A percentile compares a stretch with the other conserved stretches of the same genome.
phyloP scores from a whole-genome alignment of 2,329 filamentous ascomycete species.

The Chaetomium strumarium region DNA sequence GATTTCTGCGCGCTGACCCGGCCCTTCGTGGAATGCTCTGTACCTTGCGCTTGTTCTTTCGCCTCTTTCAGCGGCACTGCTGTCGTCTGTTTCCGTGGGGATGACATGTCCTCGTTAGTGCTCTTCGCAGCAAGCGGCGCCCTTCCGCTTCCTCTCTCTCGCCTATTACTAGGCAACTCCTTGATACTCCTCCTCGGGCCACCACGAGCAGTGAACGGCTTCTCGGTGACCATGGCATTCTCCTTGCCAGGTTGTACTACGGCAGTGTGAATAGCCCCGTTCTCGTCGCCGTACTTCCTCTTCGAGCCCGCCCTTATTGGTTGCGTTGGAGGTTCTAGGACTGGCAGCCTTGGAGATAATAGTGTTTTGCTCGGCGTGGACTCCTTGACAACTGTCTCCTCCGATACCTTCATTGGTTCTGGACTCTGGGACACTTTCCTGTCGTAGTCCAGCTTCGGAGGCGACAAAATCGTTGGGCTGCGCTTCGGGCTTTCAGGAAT shows the following conservation, averaged over 20 bases:
- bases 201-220: conserved; percentile 12
- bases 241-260: conserved; percentile 31
- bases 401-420: conserved; percentile 9
- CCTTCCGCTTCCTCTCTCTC: conserved; percentile 38
- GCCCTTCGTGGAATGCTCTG: conserved; percentile 26
- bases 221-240: conserved; percentile 23
- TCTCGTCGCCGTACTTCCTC: conserved; percentile 55
- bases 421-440: conserved; percentile 14
- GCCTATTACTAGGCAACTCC: conserved; percentile 38
- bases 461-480: conserved; percentile 5
- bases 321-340: neutral
- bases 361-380: conserved; percentile 1
- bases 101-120: conserved; percentile 53
- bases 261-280: conserved; percentile 32
- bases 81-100: conserved; percentile 48
- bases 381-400: conserved; percentile 1
- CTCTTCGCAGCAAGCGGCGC: conserved; percentile 51
- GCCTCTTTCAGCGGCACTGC: conserved; percentile 32
- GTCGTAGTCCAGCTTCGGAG: conserved; percentile 23
- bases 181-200: conserved; percentile 41
- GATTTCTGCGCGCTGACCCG: conserved; percentile 9
- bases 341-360: neutral
- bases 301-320: conserved; percentile 47
- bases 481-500: conserved; percentile 8
- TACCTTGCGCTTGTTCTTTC: conserved; percentile 23